Evolutionary conservation across 2,329 filamentous ascomycete genomes (phyloP).

Genomic region (Ilyonectria mors-panacis): DNA sequence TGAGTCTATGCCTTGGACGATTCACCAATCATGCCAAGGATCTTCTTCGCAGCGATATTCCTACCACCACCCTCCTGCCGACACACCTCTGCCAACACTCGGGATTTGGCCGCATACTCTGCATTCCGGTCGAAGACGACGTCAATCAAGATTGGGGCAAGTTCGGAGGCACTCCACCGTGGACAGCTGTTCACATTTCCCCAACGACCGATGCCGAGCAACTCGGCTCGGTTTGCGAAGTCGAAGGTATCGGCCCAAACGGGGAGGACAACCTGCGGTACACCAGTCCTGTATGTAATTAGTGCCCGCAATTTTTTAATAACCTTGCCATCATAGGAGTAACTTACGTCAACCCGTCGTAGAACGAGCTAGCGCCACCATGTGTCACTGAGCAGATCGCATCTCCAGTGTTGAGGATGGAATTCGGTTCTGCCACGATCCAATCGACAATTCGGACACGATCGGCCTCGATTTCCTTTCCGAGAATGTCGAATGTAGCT

Average conservation of each 20-base stretch:
- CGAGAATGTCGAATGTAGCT: not conserved
- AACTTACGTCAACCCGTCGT: constrained; percentile 18
- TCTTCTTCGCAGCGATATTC: constrained; percentile 1
- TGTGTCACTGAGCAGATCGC: constrained; percentile 28
- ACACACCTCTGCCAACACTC: not conserved
- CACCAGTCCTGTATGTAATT: constrained; percentile 11
- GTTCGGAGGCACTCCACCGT: constrained; percentile 18
- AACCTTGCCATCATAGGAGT: constrained; percentile 14
- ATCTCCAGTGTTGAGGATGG: constrained; percentile 25
- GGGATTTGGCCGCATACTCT: not conserved
- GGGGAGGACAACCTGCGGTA: constrained; percentile 28
- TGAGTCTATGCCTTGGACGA: not conserved
- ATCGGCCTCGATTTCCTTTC: constrained; percentile 8
- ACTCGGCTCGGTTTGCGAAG: constrained; percentile 24
- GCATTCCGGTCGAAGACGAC: constrained; percentile 10
- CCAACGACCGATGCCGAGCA: constrained; percentile 28
- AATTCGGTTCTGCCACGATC: constrained; percentile 25
- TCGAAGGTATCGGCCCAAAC: constrained; percentile 31
- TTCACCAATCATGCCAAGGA: not conserved
- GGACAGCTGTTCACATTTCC: constrained; percentile 14
- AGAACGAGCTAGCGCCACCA: constrained; percentile 27
- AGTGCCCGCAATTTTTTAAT: not conserved
- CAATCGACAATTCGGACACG: constrained; percentile 17
- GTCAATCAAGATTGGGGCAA: constrained; percentile 6
- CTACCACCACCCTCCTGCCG: not conserved